A percentile compares a stretch with the other conserved stretches of the same genome.
These are phyloP conservation scores for Calonectria ilicicola DNA, from an alignment of 2,329 filamentous ascomycete species.

Conservation along the genomic window DNA sequence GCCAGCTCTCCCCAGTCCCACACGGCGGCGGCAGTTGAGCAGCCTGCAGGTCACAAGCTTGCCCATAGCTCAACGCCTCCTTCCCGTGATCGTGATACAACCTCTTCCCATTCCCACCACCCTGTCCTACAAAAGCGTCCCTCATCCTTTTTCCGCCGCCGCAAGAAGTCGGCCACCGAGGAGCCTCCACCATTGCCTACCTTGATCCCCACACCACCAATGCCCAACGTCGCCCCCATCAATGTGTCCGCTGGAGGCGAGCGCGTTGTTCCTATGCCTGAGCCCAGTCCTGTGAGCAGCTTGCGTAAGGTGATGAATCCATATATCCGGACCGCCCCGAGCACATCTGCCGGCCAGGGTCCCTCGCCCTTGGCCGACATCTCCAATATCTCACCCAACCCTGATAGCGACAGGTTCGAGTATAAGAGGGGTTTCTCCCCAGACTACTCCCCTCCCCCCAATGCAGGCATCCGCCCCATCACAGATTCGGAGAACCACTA, in stretches of 20 bases:
- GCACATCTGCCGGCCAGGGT: slow-evolving; percentile 41
- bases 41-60: slow-evolving; percentile 49
- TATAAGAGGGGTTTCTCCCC: slow-evolving; percentile 76
- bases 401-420: slow-evolving; percentile 40
- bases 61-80: slow-evolving; percentile 63
- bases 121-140: slow-evolving; percentile 85
- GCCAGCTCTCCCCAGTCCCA: slow-evolving; percentile 41
- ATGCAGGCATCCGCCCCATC: slow-evolving; percentile 77
- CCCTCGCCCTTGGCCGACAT: slow-evolving; percentile 41
- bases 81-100: slow-evolving; percentile 63
- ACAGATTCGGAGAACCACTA: slow-evolving; percentile 53
- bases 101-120: slow-evolving; percentile 58
- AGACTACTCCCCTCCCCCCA: slow-evolving; percentile 79
- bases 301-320: slow-evolving; percentile 89
- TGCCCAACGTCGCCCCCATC: slow-evolving; percentile 52
- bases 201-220: slow-evolving; percentile 56
- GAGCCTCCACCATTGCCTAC: slow-evolving; percentile 71
- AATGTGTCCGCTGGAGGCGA: slow-evolving; percentile 47
- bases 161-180: slow-evolving; percentile 90
- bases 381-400: slow-evolving; percentile 38
- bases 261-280: slow-evolving; percentile 47
- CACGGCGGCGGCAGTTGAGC: slow-evolving; percentile 44
- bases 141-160: slow-evolving; percentile 91
- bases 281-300: slow-evolving; percentile 79
- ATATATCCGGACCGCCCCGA: slow-evolving; percentile 66